Evolutionary conservation across 192 early-diverging fungal genomes (phyloP).

Genomic region (Oehlia diaphana): DNA sequence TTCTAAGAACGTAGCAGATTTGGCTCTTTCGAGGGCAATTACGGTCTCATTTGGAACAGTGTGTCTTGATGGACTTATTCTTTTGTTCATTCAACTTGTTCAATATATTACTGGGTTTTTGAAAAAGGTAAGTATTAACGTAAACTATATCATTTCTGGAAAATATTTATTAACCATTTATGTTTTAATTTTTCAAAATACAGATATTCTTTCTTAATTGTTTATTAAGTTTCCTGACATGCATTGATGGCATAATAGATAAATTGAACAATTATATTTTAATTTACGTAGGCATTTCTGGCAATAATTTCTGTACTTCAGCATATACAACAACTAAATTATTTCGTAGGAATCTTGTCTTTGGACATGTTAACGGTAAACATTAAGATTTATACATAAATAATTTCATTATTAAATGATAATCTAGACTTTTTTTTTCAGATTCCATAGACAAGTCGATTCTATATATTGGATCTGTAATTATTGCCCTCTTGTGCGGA

Average conservation of each 20-base stretch:
- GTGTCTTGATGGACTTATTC: conserved; percentile 61
- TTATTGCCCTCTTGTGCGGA: conserved; percentile 58
- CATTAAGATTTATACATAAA: not conserved
- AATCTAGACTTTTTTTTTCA: conserved; percentile 19
- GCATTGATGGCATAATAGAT: conserved; percentile 47
- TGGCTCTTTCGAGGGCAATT: conserved; percentile 46
- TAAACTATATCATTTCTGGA: not conserved
- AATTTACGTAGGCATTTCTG: conserved; percentile 69
- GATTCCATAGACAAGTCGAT: conserved; percentile 59
- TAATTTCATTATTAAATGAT: not conserved
- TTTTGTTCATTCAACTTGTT: conserved; percentile 56
- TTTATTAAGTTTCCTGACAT: conserved; percentile 32
- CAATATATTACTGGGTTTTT: conserved; percentile 44
- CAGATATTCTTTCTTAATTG: conserved; percentile 44
- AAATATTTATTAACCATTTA: not conserved
- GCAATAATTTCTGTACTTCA: conserved; percentile 60
- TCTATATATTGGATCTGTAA: conserved; percentile 56
- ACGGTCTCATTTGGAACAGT: conserved; percentile 69
- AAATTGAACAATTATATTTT: conserved; percentile 68
- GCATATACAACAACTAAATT: conserved; percentile 62
- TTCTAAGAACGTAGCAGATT: conserved; percentile 43
- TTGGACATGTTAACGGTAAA: conserved; percentile 59
- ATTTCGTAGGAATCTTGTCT: conserved; percentile 73
- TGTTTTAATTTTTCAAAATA: conserved; percentile 18
- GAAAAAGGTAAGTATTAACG: conserved; percentile 49